Evolutionary conservation across 83 land plant species (phyloP), one percentile per base, ranked within the genome.

Genomic region (Larix sibirica): DNA sequence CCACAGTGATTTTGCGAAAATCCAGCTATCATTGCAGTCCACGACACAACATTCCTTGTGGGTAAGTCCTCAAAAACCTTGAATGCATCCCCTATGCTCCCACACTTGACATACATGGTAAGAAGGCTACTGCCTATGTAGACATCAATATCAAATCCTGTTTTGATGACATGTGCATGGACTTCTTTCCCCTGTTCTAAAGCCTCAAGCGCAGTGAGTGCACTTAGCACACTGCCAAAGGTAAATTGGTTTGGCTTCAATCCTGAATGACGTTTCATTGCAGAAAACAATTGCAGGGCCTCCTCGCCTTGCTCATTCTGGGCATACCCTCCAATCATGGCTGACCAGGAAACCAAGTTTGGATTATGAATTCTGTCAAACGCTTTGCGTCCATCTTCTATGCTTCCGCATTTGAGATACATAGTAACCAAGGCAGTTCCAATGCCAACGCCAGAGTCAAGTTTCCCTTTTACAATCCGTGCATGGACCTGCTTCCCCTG

Each of bases 21-120:
- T 12, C 93, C 93, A 28, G 88, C 83, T 20, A 93, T 94, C 83
- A 94, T 84, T 31, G 86, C 88, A 87, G 89, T 94, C 96, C 96
- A 94, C 0, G 92, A 88, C 0, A 91, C 85, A 56, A 81, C 89
- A 84, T 88, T 91, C 28, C 87, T 87, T 20, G 66, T 82, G 12
- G 84, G 81, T 79, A 94, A 82, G 1, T 20, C 56, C 23, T 73
- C 77, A 69, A 87, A 87, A 40, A 87, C 58, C 44, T 66, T 58
- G 18, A 3, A 50, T 38, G 89, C 86, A 36, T 56, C 65, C 42
- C 81, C 62, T 38, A 81, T 50, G 26, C 23, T 58, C 61, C 77
- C 83, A 81, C 80, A 84, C 79, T 84, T 87, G 31, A 50, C 58
- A 69, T 84, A 84, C 47, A 87, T 44, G 26, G 56, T 68, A 24